These are phyloP conservation scores for Barnettozyma populi DNA, from an alignment of 805 yeast genomes.

Conservation along the genomic window DNA sequence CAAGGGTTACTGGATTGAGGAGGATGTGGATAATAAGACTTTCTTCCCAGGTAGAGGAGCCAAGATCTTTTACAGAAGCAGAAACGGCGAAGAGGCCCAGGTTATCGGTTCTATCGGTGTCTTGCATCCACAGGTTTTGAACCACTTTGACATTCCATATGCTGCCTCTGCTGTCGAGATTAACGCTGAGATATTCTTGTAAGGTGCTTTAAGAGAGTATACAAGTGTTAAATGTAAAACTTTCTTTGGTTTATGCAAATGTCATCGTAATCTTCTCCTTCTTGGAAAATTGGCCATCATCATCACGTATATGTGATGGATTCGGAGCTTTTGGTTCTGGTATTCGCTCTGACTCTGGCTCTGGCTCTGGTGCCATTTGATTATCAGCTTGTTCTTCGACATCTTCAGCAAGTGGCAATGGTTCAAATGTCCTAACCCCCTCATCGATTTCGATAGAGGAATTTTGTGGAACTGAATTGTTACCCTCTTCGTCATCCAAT, in stretches of 20 bases:
- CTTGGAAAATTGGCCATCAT: conserved; percentile 16
- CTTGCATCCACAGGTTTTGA: conserved; percentile 90
- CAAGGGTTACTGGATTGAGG: conserved; percentile 86
- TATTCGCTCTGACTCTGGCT: neutral
- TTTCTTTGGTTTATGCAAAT: conserved; percentile 9
- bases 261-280: conserved; percentile 21
- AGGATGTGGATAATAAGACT: conserved; percentile 59
- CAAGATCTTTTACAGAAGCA: conserved; percentile 65
- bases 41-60: conserved; percentile 99
- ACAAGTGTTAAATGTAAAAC: neutral
- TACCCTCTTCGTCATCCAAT: neutral
- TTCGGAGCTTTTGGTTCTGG: neutral
- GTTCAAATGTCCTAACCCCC: neutral
- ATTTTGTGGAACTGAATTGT: neutral
- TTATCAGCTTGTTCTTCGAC: conserved; percentile 4
- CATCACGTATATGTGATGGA: neutral
- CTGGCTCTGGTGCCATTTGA: neutral
- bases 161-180: conserved; percentile 91
- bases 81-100: conserved; percentile 49
- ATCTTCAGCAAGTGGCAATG: conserved; percentile 3
- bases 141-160: conserved; percentile 81
- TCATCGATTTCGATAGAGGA: neutral
- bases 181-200: conserved; percentile 82
- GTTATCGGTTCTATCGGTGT: conserved; percentile 87
- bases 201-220: neutral